Evolutionary conservation across 2,329 filamentous ascomycete genomes (phyloP).

Genomic region (Ceratocystis variospora): DNA sequence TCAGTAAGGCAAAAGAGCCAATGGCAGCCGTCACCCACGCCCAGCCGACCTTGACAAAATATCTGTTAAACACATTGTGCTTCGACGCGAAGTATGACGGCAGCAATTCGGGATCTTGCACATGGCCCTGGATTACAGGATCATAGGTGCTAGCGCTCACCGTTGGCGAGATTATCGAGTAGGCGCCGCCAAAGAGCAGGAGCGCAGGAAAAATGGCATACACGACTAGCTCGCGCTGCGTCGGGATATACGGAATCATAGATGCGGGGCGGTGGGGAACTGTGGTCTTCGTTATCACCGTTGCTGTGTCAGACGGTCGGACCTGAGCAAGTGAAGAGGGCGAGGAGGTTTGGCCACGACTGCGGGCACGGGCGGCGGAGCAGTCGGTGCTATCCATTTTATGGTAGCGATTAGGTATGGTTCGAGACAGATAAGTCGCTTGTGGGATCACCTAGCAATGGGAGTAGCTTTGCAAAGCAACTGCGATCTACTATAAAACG

Average conservation of each 20-base stretch:
- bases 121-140: conserved; percentile 47
- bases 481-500: background rate
- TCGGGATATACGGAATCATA: conserved; percentile 50
- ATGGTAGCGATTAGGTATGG: background rate
- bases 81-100: conserved; percentile 90
- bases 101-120: conserved; percentile 31
- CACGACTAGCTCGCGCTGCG: conserved; percentile 49
- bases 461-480: background rate
- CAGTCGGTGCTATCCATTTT: background rate
- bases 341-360: background rate
- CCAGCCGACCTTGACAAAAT: conserved; percentile 95
- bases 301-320: too few relatives aligned
- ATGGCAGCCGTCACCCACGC: conserved; percentile 74
- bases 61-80: conserved; percentile 76
- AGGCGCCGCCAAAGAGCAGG: conserved; percentile 68
- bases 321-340: background rate
- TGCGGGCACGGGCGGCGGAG: background rate
- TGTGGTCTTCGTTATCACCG: background rate
- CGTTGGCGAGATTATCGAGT: conserved; percentile 61
- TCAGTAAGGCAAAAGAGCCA: conserved; percentile 51
- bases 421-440: background rate
- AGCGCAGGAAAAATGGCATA: conserved; percentile 62
- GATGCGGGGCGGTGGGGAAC: background rate
- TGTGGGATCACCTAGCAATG: background rate
- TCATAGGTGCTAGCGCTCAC: conserved; percentile 53